Conservation (phyloP, 495 filamentous ascomycete genomes). For the Aspergillus steynii region DNA sequence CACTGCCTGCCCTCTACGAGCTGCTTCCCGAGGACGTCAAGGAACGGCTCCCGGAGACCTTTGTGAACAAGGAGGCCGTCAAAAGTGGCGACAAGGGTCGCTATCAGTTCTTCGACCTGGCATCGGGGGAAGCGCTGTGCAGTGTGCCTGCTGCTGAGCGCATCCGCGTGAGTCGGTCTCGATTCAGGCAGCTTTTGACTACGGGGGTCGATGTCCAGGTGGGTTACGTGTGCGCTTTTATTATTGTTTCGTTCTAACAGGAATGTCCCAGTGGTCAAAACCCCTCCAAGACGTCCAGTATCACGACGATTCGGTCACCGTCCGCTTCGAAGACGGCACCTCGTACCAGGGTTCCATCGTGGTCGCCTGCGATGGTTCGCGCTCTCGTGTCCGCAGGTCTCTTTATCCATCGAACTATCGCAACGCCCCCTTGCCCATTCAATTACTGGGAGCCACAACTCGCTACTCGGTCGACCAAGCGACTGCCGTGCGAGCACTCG, state of each 20-base stretch:
- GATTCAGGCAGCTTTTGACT: conserved; percentile 47
- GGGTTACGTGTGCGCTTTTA: background rate
- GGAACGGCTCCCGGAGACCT: conserved; percentile 47
- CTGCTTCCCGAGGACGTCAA: conserved; percentile 52
- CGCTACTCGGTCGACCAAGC: conserved; percentile 41
- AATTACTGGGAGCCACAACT: conserved; percentile 48
- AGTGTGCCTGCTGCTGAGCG: conserved; percentile 49
- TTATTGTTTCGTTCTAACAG: background rate
- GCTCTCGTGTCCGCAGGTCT: conserved; percentile 43
- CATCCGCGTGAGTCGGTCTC: conserved; percentile 50
- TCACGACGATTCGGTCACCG: conserved; percentile 36
- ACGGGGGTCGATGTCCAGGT: conserved; percentile 50
- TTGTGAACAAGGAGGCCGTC: conserved; percentile 47
- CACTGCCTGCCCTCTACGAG: conserved; percentile 47
- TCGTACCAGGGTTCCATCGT: conserved; percentile 49
- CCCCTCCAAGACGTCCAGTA: conserved; percentile 38
- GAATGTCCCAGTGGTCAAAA: conserved; percentile 43
- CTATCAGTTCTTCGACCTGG: conserved; percentile 56
- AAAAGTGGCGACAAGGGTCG: conserved; percentile 47
- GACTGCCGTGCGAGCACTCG: conserved; percentile 46
- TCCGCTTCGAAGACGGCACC: conserved; percentile 53
- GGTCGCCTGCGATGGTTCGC: conserved; percentile 57
- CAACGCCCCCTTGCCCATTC: conserved; percentile 47
- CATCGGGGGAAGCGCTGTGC: conserved; percentile 45
- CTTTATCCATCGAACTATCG: conserved; percentile 35